Base-by-base conservation (phyloP, 495 filamentous ascomycete genomes). In the Hapsidospora chrysogenum region DNA sequence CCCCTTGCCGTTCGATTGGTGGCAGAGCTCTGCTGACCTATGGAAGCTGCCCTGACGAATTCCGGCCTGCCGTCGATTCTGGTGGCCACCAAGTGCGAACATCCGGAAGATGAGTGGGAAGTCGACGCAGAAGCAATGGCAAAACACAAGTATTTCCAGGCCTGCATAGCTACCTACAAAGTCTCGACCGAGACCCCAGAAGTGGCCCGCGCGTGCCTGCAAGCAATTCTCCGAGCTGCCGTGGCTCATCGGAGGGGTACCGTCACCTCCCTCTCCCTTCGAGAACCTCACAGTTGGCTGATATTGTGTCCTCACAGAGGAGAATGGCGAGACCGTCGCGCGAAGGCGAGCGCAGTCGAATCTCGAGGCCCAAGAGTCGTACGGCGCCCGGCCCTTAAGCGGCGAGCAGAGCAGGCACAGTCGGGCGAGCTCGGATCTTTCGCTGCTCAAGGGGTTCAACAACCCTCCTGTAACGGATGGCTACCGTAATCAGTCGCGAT, bases 11-110 rank as follows among this genome's bases (percentile, higher is more conserved):
- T 26, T 26, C 6, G 23, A 26, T 6, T 26, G 6, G 11, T 26
- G 6, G 23, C 23, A 26, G 23, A 15, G 11, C 23, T n/a, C 21
- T 25, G 9, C 29, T 38, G 4, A 2, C 41, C 18, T 30, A 6
- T 30, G 42, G 46, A 48, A 93, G 85, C 77, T 54, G 74, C 69
- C 8, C 63, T 89, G 40, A 60, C 64, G 35, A 74, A 72, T 40
- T 69, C 74, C 11, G 59, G 64, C 15, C 54, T 89, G 16, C 84
- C 85, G 6, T 74, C 74, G 38, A 57, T 85, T 29, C 66, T 92
- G 31, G 84, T 87, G 22, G 76, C 82, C 34, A 84, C 76, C 43
- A 92, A 92, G 63, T 87, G 79, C 58, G 85, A 92, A 48, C 65
- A 68, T 21, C 72, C 73, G 15, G 66, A 70, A 19, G 64, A 59